Evolutionary conservation across 176 grass and related monocot genomes (phyloP).

Genomic region (Aegilops longissima): DNA sequence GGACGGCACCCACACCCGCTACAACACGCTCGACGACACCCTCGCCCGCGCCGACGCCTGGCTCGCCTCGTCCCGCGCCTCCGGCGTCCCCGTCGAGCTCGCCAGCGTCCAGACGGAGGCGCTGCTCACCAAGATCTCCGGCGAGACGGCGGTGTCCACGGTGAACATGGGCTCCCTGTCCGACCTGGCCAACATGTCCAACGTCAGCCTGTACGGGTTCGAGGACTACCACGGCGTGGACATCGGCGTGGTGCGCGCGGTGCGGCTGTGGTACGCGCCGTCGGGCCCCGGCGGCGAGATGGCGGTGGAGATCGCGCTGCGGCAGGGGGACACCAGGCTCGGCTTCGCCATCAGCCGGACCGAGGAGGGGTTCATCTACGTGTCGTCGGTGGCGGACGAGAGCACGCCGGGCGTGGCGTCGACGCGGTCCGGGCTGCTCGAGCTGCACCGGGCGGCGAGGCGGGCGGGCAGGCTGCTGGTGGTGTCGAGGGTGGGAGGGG

Average conservation of each 20-base stretch:
- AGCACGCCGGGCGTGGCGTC: conserved; percentile 58
- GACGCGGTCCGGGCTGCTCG: conserved; percentile 63
- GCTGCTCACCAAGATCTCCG: conserved; percentile 94
- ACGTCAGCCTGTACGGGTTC: conserved; percentile 85
- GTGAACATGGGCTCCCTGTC: conserved; percentile 76
- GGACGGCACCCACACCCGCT: conserved; percentile 51
- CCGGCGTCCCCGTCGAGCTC: conserved; percentile 65
- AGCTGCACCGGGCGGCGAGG: conserved; percentile 59
- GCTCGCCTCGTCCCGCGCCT: conserved; percentile 58
- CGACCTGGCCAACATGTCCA: conserved; percentile 75
- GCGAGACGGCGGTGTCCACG: conserved; percentile 71
- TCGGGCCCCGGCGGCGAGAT: conserved; percentile 47
- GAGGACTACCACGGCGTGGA: conserved; percentile 99
- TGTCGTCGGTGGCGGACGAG: conserved; percentile 85
- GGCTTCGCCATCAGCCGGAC: conserved; percentile 93
- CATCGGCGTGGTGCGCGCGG: conserved; percentile 72
- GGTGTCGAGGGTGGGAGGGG: conserved; percentile 61
- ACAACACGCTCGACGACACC: conserved; percentile 84
- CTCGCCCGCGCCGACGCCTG: conserved; percentile 81
- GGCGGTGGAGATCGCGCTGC: conserved; percentile 65
- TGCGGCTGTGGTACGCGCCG: conserved; percentile 79
- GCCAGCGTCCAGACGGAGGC: conserved; percentile 83
- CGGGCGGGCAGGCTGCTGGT: conserved; percentile 64
- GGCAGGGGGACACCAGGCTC: conserved; percentile 67
- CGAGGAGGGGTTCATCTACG: conserved; percentile 90